These are phyloP conservation scores for Lactarius indigo DNA, from an alignment of 768 basidiomycete species.

Conservation along the genomic window DNA sequence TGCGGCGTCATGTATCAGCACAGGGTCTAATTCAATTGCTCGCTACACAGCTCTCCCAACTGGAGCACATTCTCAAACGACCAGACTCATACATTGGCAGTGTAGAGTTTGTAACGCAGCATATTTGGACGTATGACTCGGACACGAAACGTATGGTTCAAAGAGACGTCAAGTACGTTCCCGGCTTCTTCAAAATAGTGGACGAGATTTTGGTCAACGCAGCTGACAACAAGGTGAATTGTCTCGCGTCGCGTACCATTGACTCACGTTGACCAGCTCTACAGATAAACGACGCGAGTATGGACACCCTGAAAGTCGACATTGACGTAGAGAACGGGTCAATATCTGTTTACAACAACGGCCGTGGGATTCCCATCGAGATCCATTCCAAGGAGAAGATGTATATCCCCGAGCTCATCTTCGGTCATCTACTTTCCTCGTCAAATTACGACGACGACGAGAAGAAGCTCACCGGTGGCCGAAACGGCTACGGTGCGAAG, in stretches of 20 bases:
- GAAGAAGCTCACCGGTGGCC: conserved; percentile 96
- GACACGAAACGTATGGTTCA: conserved; percentile 79
- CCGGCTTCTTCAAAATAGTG: conserved; percentile 98
- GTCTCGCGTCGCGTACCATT: not conserved
- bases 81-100: conserved; percentile 97
- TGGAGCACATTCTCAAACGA: conserved; percentile 90
- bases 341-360: conserved; percentile 95
- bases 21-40: conserved; percentile 16
- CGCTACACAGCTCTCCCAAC: conserved; percentile 72
- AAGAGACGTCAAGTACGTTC: conserved; percentile 85
- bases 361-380: conserved; percentile 94
- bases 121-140: conserved; percentile 93
- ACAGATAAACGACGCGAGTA: conserved; percentile 86
- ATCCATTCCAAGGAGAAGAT: conserved; percentile 91
- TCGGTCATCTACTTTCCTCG: conserved; percentile 89
- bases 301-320: conserved; percentile 88
- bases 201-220: conserved; percentile 99
- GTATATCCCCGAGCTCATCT: conserved; percentile 96
- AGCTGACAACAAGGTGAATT: conserved; percentile 92
- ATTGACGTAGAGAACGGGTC: conserved; percentile 80
- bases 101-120: conserved; percentile 80
- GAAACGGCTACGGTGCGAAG: conserved; percentile 98
- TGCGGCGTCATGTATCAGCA: too few relatives aligned
- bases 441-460: conserved; percentile 99
- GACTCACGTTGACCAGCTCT: not conserved